Conservation (phyloP, 805 yeast species). For the Candida montana region DNA sequence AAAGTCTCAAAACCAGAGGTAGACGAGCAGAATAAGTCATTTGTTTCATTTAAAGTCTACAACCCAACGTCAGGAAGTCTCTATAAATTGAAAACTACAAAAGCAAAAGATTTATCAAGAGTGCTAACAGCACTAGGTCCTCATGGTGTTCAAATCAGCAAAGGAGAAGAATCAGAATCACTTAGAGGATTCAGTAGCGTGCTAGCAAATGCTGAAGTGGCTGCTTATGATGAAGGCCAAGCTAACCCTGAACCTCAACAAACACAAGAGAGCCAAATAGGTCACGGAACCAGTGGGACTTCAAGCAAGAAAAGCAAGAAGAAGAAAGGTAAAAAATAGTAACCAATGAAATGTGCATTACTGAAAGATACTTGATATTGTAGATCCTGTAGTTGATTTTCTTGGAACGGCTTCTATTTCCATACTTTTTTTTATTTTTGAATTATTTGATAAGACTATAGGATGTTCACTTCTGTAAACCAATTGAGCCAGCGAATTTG, state of each 20-base stretch:
- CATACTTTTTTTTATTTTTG: too few relatives aligned
- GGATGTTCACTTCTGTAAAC: too few relatives aligned
- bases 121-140: constrained; percentile 72
- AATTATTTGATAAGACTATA: too few relatives aligned
- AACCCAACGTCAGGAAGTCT: constrained; percentile 65
- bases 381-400: too few relatives aligned
- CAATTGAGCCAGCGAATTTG: too few relatives aligned
- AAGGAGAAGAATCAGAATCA: constrained; percentile 1
- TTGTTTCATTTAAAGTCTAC: constrained; percentile 48
- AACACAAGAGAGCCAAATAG: neutral
- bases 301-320: constrained; percentile 20
- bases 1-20: constrained; percentile 8
- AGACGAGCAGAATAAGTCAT: constrained; percentile 12
- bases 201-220: constrained; percentile 21
- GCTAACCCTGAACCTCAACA: constrained; percentile 3
- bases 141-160: constrained; percentile 36
- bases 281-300: constrained; percentile 1
- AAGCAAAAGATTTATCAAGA: constrained; percentile 65
- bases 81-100: constrained; percentile 49
- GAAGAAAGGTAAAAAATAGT: constrained; percentile 21
- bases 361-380: too few relatives aligned
- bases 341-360: too few relatives aligned
- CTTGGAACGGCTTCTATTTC: too few relatives aligned
- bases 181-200: constrained; percentile 22
- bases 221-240: constrained; percentile 12